phyloP scores from a whole-genome alignment of 257 asterid genomes.

The Schizonepeta tenuifolia region DNA sequence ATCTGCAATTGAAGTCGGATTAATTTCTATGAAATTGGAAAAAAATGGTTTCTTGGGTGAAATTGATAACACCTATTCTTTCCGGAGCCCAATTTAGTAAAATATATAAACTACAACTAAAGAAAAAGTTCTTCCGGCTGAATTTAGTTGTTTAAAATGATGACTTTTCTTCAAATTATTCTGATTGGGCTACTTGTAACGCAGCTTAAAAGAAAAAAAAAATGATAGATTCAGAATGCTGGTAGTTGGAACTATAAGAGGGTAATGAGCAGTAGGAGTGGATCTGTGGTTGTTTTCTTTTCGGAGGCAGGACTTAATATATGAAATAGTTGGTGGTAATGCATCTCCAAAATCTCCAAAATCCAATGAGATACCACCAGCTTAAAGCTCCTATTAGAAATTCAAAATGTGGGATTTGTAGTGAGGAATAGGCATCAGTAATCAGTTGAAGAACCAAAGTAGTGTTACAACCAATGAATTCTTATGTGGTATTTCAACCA shows the following conservation, averaged over 20 bases:
- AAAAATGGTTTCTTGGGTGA: neutral
- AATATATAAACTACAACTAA: conserved; percentile 1
- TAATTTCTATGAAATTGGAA: neutral
- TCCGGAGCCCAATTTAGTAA: neutral
- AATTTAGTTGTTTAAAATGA: neutral
- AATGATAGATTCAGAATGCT: neutral
- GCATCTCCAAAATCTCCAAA: neutral
- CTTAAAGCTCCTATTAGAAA: neutral
- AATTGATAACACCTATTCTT: neutral
- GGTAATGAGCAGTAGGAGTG: neutral
- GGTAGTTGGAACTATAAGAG: conserved; percentile 8
- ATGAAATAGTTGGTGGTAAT: neutral
- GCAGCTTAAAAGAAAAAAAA: neutral
- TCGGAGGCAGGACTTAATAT: neutral
- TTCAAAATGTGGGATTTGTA: neutral
- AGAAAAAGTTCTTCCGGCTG: neutral
- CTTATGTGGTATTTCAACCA: neutral
- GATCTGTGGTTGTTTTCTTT: conserved; percentile 12
- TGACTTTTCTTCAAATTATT: neutral
- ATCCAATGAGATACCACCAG: neutral
- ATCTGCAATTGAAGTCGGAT: conserved; percentile 2
- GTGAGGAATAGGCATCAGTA: neutral
- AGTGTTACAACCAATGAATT: neutral
- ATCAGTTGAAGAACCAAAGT: neutral
- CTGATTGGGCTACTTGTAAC: neutral